A percentile compares a stretch with the other conserved stretches of the same genome.
Conservation (phyloP, 139 green algal species). For the Mychonastes homosphaera region DNA sequence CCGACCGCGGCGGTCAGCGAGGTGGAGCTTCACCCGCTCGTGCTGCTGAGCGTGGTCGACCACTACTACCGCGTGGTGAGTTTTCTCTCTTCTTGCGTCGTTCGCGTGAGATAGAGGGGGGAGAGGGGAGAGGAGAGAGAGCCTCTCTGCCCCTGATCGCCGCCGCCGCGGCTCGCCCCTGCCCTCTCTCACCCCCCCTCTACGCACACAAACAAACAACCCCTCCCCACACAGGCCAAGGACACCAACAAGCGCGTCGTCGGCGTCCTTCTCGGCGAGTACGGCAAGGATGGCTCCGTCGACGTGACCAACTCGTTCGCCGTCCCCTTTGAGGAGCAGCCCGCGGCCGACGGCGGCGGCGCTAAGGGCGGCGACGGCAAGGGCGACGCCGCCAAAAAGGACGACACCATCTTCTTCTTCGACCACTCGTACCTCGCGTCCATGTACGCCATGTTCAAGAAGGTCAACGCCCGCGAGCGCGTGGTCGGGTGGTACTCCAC, state of each 20-base stretch:
- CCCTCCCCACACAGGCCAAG: too few relatives aligned
- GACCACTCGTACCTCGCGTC: constrained; percentile 96
- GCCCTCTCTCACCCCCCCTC: too few relatives aligned
- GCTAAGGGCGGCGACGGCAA: too few relatives aligned
- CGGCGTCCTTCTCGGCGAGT: constrained; percentile 86
- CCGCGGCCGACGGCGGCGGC: too few relatives aligned
- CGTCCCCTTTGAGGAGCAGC: constrained; percentile 99
- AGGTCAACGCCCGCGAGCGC: constrained; percentile 94
- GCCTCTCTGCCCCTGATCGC: too few relatives aligned
- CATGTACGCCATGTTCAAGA: constrained; percentile 98
- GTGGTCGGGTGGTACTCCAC: constrained; percentile 99
- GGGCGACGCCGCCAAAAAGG: too few relatives aligned
- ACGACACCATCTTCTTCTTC: constrained; percentile 96
- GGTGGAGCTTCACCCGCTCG: constrained; percentile 89
- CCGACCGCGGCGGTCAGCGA: too few relatives aligned
- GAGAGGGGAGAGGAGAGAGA: too few relatives aligned
- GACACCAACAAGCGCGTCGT: constrained; percentile 94
- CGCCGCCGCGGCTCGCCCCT: too few relatives aligned
- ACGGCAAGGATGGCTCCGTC: constrained; percentile 65
- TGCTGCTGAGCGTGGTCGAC: constrained; percentile 94
- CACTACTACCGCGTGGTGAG: constrained; percentile 96
- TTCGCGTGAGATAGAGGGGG: too few relatives aligned
- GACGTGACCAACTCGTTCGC: constrained; percentile 97
- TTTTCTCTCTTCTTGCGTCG: too few relatives aligned
- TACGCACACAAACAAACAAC: too few relatives aligned